Percentiles rank a stretch among this genome's conserved stretches.
Conservation (phyloP, 495 filamentous ascomycete species). For the Penicillium paxilli region DNA sequence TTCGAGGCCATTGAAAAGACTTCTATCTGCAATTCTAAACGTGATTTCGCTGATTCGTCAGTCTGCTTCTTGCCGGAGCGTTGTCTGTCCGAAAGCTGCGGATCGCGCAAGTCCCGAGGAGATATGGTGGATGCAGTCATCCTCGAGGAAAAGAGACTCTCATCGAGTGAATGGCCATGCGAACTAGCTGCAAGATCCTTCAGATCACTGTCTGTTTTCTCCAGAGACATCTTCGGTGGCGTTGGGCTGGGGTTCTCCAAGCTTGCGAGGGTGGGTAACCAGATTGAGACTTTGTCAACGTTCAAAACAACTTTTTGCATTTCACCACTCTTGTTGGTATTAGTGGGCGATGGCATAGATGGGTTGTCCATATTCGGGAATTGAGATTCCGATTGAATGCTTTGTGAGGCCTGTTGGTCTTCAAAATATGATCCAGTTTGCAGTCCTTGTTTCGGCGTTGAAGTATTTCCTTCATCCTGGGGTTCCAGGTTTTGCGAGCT, state of each 20-base stretch:
- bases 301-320: conserved; percentile 35
- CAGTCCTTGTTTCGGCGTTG: conserved; percentile 32
- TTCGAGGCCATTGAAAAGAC: conserved; percentile 56
- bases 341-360: conserved; percentile 18
- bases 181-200: conserved; percentile 21
- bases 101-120: conserved; percentile 21
- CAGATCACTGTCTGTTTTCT: conserved; percentile 18
- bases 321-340: conserved; percentile 22
- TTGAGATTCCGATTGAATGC: conserved; percentile 6
- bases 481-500: background rate
- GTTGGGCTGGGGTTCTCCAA: conserved; percentile 7
- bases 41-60: background rate
- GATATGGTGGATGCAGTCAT: conserved; percentile 21
- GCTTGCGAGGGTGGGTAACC: conserved; percentile 30
- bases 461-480: conserved; percentile 18
- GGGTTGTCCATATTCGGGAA: conserved; percentile 17
- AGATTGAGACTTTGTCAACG: conserved; percentile 36
- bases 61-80: conserved; percentile 7
- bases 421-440: conserved; percentile 15
- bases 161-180: conserved; percentile 24
- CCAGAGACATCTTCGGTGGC: conserved; percentile 2
- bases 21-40: conserved; percentile 50
- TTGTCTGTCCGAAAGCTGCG: conserved; percentile 2
- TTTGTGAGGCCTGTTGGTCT: conserved; percentile 11
- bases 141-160: conserved; percentile 32